A percentile compares a stretch with the other conserved stretches of the same genome.
Conservation (phyloP, 23 red algal species). For the Cyanidiococcus yangmingshanensis region DNA sequence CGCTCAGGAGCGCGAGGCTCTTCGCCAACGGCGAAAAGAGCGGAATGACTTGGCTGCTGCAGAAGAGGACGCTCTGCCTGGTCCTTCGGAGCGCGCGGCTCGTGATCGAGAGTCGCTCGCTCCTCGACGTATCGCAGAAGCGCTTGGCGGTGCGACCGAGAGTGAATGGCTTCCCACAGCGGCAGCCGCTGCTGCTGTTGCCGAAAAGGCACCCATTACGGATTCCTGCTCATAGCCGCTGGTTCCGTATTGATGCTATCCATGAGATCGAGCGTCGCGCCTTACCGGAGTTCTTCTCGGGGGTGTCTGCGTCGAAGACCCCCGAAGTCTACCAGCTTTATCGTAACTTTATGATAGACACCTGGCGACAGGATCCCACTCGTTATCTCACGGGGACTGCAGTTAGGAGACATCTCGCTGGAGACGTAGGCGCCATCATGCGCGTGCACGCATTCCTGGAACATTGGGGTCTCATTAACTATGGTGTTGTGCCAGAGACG, state of each 20-base stretch:
- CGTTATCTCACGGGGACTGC: slow-evolving; percentile 78
- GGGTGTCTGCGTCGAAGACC: slow-evolving; percentile 69
- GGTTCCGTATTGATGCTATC: slow-evolving; percentile 72
- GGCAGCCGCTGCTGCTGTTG: neutral
- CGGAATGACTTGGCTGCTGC: slow-evolving; percentile 2
- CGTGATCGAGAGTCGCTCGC: slow-evolving; percentile 15
- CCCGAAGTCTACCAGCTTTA: slow-evolving; percentile 69
- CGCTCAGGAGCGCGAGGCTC: neutral
- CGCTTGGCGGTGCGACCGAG: neutral
- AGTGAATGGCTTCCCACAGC: neutral
- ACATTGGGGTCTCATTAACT: slow-evolving; percentile 98
- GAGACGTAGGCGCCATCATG: slow-evolving; percentile 83
- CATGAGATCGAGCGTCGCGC: slow-evolving; percentile 77
- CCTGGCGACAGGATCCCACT: slow-evolving; percentile 62
- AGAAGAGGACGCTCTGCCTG: slow-evolving; percentile 10
- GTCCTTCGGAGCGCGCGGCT: neutral
- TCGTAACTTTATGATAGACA: slow-evolving; percentile 86
- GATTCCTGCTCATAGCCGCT: slow-evolving; percentile 69
- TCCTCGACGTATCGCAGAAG: neutral
- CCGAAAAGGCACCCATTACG: slow-evolving; percentile 35
- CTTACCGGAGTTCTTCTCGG: slow-evolving; percentile 78
- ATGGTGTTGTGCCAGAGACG: slow-evolving; percentile 60
- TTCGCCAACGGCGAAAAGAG: neutral
- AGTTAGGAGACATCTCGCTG: slow-evolving; percentile 63
- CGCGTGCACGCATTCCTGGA: slow-evolving; percentile 93